phyloP scores from a whole-genome alignment of 495 filamentous ascomycete species.

The Penicillium ochrochloron region DNA sequence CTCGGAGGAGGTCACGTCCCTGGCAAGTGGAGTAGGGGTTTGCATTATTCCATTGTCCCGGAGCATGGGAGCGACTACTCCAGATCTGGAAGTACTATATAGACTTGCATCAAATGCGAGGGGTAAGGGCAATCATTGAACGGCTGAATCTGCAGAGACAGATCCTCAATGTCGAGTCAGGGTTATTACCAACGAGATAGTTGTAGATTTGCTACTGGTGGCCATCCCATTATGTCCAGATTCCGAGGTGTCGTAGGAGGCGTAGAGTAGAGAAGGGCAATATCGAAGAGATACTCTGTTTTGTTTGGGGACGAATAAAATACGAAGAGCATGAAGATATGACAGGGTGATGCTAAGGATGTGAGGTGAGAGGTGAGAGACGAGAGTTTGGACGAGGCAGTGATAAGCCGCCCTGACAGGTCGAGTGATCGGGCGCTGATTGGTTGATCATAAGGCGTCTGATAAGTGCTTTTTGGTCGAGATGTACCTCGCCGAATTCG shows the following conservation, averaged over 20 bases:
- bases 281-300: background rate
- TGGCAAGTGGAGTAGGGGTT: slow-evolving; percentile 15
- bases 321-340: background rate
- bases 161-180: background rate
- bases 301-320: background rate
- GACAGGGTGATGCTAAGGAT: background rate
- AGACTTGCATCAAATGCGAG: slow-evolving; percentile 12
- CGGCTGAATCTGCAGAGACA: background rate
- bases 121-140: slow-evolving; percentile 16
- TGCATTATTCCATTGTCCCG: background rate
- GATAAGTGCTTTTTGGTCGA: slow-evolving; percentile 19
- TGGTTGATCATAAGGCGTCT: slow-evolving; percentile 12
- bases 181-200: background rate
- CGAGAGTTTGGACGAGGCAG: background rate
- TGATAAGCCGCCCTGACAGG: background rate
- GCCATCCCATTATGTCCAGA: background rate
- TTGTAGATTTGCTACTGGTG: background rate
- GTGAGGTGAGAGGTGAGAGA: background rate
- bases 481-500: background rate
- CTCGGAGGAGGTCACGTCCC: slow-evolving; percentile 9
- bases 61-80: slow-evolving; percentile 1
- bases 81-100: background rate
- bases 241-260: slow-evolving; percentile 7
- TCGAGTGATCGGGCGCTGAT: slow-evolving; percentile 13
- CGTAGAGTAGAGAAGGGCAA: background rate